Evolutionary conservation across 192 early-diverging fungal genomes (phyloP).

Genomic region (Backusella psychrophila): DNA sequence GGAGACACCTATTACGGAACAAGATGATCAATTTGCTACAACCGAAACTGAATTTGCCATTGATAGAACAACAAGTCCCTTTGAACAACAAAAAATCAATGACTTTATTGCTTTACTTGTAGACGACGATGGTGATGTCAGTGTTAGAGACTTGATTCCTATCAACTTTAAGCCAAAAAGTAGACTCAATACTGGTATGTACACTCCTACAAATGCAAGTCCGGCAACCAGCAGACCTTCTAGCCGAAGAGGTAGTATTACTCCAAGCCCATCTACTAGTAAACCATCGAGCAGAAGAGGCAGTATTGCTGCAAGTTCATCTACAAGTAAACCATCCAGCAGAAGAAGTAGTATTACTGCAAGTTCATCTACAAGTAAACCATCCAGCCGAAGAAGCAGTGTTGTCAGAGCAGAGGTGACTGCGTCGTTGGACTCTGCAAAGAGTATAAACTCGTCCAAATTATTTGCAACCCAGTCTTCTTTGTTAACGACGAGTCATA

Average conservation of each 20-base stretch:
- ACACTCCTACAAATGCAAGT: not conserved
- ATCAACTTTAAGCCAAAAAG: constrained; percentile 26
- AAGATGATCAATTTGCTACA: not conserved
- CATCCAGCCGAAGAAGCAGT: not conserved
- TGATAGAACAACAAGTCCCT: not conserved
- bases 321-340: not conserved
- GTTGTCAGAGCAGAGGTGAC: not conserved
- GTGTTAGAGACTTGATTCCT: constrained; percentile 34
- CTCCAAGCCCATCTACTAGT: not conserved
- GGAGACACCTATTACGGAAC: not conserved
- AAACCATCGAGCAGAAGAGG: not conserved
- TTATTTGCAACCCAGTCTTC: constrained; percentile 3
- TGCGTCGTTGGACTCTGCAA: not conserved
- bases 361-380: not conserved
- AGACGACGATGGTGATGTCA: constrained; percentile 22
- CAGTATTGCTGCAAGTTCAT: not conserved
- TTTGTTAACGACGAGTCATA: not conserved
- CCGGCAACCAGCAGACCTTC: not conserved
- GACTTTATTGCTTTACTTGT: not conserved
- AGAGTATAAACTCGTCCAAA: not conserved
- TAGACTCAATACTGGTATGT: not conserved
- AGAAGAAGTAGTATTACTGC: not conserved
- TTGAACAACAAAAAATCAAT: not conserved
- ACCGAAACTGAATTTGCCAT: constrained; percentile 12
- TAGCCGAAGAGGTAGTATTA: not conserved